These are phyloP conservation scores for Auriscalpium orientale DNA, from an alignment of 768 basidiomycete species.

Conservation along the genomic window DNA sequence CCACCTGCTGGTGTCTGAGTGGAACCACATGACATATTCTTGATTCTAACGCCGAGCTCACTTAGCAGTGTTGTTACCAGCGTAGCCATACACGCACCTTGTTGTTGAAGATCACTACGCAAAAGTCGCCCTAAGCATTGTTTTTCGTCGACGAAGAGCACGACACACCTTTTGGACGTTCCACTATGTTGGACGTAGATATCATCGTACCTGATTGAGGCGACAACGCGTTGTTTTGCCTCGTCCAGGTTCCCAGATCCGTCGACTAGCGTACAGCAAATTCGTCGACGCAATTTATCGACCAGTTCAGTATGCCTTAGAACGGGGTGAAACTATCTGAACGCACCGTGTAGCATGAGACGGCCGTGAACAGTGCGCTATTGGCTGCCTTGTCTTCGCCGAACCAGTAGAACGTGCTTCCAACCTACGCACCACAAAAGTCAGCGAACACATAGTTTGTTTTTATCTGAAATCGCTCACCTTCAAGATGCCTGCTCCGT, in stretches of 20 bases:
- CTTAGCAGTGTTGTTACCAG: too few relatives aligned
- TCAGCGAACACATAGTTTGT: not conserved
- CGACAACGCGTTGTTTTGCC: conserved; percentile 50
- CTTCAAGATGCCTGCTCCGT: conserved; percentile 53
- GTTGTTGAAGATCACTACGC: conserved; percentile 38
- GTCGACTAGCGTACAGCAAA: conserved; percentile 29
- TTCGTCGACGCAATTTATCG: not conserved
- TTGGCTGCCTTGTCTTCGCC: conserved; percentile 58
- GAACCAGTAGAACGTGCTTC: conserved; percentile 51
- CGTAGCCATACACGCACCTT: conserved; percentile 24
- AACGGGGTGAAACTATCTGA: too few relatives aligned
- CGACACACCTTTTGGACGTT: conserved; percentile 49
- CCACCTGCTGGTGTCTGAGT: conserved; percentile 55
- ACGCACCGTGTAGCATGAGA: conserved; percentile 48
- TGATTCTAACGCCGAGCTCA: conserved; percentile 33
- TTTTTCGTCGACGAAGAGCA: too few relatives aligned
- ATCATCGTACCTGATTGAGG: conserved; percentile 49
- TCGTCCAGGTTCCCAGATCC: conserved; percentile 47
- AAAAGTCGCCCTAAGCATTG: too few relatives aligned
- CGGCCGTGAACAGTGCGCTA: conserved; percentile 46
- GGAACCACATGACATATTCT: conserved; percentile 70
- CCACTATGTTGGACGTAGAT: conserved; percentile 50
- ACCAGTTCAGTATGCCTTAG: not conserved
- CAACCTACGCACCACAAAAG: conserved; percentile 29
- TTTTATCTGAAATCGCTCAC: conserved; percentile 18